Base-by-base conservation (phyloP, 1,284 basidiomycete genomes). In the Ustilago lituana region DNA sequence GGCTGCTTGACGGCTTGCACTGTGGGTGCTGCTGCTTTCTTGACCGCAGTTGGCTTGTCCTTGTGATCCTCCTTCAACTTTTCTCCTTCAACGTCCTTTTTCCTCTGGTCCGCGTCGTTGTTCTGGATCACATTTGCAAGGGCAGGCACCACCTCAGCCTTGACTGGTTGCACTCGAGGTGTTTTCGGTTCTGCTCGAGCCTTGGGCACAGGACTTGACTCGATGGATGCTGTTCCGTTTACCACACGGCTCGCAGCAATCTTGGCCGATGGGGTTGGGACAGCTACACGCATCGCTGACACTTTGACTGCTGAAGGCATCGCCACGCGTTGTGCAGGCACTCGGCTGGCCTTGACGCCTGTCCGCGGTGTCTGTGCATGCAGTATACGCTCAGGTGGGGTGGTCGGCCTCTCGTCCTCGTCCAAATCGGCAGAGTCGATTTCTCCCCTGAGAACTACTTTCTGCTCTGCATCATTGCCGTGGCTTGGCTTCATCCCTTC, bases 281-380 rank as follows among this genome's bases (percentile, higher is more conserved):
- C 55, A 2, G 43, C 59, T 12, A 68, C 55, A 3, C 65, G 50
- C 36, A 46, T 57, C 8, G 65, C 65, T 26, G 59, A 33, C 6
- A 62, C 51, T 19, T 68, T 68, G 41, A 43, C 59, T 9, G 59
- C 65, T 2, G 54, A 51, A 2, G 40, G 47, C 38, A 55, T 39
- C 10, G 29, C 46, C 15, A 63, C 59, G 2, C 65, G 40, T 19
- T 68, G 59, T n/a, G 59, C 59, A 7, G 55, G 59, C 4, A 68
- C 65, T 14, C 65, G 26, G 43, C 51, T 68, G 11, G 65, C 65
- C 23, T 68, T 68, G 45, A 62, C 58, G 7, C 46, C 54, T 3
- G 54, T 61, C 2, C 46, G 27, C 0, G 65, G 65, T 5, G 65
- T 68, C 19, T 63, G 60, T 2, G 39, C 35, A n/a, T 36, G 55